Conservation (phyloP, 805 yeast species). For the Metschnikowia cerradonensis region DNA sequence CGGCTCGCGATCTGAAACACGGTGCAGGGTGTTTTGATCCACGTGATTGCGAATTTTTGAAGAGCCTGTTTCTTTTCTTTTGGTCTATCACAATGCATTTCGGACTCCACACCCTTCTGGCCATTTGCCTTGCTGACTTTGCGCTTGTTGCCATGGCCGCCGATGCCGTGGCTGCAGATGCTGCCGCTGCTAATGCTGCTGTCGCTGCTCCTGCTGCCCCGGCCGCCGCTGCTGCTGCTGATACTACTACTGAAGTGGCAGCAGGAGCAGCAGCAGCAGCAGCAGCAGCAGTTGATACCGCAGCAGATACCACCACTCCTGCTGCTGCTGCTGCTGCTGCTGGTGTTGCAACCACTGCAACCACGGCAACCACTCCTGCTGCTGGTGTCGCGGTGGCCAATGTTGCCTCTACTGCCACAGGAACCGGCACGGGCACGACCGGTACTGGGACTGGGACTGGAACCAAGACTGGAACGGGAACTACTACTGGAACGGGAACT, state of each 20-base stretch:
- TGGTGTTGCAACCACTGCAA: constrained; percentile 7
- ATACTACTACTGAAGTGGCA: constrained; percentile 17
- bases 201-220: constrained; percentile 16
- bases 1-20: neutral
- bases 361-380: constrained; percentile 13
- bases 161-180: constrained; percentile 15
- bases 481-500: constrained; percentile 5
- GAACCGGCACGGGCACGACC: constrained; percentile 13
- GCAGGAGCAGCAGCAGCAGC: constrained; percentile 15
- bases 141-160: constrained; percentile 15
- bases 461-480: neutral
- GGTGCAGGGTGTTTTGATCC: neutral
- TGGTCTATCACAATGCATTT: neutral
- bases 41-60: constrained; percentile 1
- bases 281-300: constrained; percentile 12
- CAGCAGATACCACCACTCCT: constrained; percentile 10
- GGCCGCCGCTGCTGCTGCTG: constrained; percentile 17
- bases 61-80: neutral
- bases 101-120: constrained; percentile 3
- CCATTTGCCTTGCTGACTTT: constrained; percentile 9
- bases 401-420: constrained; percentile 8
- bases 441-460: neutral
- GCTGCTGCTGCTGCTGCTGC: constrained; percentile 10
- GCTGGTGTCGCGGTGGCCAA: constrained; percentile 14
- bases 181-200: constrained; percentile 18